Evolutionary conservation across 2,329 filamentous ascomycete genomes (phyloP).

Genomic region (Pseudogymnoascus pannorum): DNA sequence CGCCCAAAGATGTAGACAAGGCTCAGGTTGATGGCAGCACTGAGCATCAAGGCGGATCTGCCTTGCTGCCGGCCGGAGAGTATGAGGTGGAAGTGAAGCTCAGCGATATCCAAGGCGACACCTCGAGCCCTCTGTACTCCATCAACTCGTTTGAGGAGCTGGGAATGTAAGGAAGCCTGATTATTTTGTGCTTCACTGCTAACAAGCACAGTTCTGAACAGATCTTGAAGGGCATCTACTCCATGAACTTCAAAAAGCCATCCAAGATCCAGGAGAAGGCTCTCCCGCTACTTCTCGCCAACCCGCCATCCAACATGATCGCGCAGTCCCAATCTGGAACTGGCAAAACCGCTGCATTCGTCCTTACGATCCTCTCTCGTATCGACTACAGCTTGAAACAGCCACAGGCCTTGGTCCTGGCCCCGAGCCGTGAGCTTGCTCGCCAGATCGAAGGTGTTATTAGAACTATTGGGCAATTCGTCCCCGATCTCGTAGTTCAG

Average conservation of each 20-base stretch:
- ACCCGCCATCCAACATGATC: slow-evolving; percentile 91
- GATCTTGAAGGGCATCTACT: slow-evolving; percentile 69
- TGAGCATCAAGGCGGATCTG: slow-evolving; percentile 38
- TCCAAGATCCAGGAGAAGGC: slow-evolving; percentile 98
- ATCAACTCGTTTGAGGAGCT: slow-evolving; percentile 78
- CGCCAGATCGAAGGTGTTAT: slow-evolving; percentile 89
- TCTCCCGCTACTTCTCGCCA: slow-evolving; percentile 74
- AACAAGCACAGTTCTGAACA: slow-evolving; percentile 40
- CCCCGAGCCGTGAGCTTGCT: slow-evolving; percentile 88
- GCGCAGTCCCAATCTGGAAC: slow-evolving; percentile 99
- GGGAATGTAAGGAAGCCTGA: slow-evolving; percentile 57
- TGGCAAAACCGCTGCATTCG: slow-evolving; percentile 95
- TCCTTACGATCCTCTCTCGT: slow-evolving; percentile 82
- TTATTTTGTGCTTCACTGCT: slow-evolving; percentile 10
- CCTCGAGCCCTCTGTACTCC: slow-evolving; percentile 81
- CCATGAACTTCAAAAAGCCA: slow-evolving; percentile 85
- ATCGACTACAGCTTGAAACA: slow-evolving; percentile 63
- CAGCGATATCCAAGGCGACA: slow-evolving; percentile 78
- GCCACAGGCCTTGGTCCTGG: slow-evolving; percentile 83
- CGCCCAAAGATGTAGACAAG: slow-evolving; percentile 13
- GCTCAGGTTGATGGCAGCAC: slow-evolving; percentile 40
- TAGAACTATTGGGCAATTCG: slow-evolving; percentile 74
- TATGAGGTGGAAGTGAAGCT: slow-evolving; percentile 91
- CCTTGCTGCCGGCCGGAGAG: slow-evolving; percentile 56
- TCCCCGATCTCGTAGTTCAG: slow-evolving; percentile 66